Evolutionary conservation across 225 moss, liverwort and hornwort species (phyloP).

Genomic region (Anthoceros angustus): DNA sequence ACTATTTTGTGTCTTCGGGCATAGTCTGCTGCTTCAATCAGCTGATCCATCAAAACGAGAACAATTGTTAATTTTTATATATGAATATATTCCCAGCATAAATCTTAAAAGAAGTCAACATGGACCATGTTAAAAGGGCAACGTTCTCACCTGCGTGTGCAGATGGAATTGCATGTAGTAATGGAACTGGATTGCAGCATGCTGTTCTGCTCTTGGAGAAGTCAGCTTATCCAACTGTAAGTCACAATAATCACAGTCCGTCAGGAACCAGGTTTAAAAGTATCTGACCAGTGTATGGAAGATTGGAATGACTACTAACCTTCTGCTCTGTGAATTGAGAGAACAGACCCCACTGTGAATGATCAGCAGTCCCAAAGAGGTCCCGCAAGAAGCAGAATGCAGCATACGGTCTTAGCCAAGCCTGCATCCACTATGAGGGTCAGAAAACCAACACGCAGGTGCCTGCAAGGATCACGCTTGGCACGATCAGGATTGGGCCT

Average conservation of each 20-base stretch:
- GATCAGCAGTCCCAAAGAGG: constrained; percentile 74
- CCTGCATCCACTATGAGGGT: constrained; percentile 19
- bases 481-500: neutral
- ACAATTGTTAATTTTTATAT: neutral
- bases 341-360: constrained; percentile 74
- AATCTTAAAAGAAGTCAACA: neutral
- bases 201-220: constrained; percentile 31
- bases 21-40: constrained; percentile 57
- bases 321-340: constrained; percentile 43
- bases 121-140: neutral
- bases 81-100: neutral
- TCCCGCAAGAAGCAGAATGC: constrained; percentile 82
- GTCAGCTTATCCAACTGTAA: constrained; percentile 54
- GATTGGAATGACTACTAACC: constrained; percentile 15
- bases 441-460: neutral
- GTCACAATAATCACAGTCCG: constrained; percentile 9
- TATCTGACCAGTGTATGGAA: too few relatives aligned
- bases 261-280: too few relatives aligned
- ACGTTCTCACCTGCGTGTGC: constrained; percentile 40
- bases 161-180: constrained; percentile 83
- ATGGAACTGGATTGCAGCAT: constrained; percentile 45
- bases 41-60: constrained; percentile 11
- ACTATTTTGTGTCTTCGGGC: constrained; percentile 59
- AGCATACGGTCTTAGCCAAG: constrained; percentile 76
- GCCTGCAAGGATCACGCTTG: neutral